A percentile compares a stretch with the other conserved stretches of the same genome.
phyloP scores from a whole-genome alignment of 768 basidiomycete species.

The Strobilomyces echinocephalus region DNA sequence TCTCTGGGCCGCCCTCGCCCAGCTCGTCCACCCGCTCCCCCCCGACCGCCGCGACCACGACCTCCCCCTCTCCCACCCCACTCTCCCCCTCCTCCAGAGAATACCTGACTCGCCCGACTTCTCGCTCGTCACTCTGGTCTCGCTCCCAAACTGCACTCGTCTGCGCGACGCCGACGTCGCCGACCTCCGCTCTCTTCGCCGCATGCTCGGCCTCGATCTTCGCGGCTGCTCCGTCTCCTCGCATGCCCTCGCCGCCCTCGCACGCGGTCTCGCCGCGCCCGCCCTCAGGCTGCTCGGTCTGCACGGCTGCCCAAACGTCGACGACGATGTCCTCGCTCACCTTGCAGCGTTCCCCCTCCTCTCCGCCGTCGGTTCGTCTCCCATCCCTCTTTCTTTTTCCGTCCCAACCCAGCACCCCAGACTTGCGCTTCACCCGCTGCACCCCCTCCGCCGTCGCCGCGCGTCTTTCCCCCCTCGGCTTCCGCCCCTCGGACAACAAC shows the following conservation, averaged over 20 bases:
- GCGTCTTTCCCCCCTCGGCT: constrained; percentile 20
- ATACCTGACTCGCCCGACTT: constrained; percentile 54
- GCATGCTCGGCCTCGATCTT: constrained; percentile 60
- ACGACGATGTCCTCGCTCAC: constrained; percentile 37
- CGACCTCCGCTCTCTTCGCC: constrained; percentile 47
- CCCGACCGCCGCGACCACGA: constrained; percentile 26
- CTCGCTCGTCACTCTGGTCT: constrained; percentile 59
- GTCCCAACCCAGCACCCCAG: constrained; percentile 25
- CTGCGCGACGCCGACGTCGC: constrained; percentile 56
- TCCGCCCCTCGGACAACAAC: constrained; percentile 25
- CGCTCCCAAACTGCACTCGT: constrained; percentile 50
- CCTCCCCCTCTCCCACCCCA: constrained; percentile 50
- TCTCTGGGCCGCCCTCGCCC: constrained; percentile 59
- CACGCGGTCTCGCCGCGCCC: constrained; percentile 37
- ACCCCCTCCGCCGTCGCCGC: constrained; percentile 16
- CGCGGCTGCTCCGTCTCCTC: constrained; percentile 49
- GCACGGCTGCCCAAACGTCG: constrained; percentile 47
- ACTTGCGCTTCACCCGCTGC: constrained; percentile 49
- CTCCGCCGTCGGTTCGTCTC: constrained; percentile 51
- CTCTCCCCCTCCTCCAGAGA: constrained; percentile 52
- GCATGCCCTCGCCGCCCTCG: constrained; percentile 49
- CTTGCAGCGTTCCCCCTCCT: constrained; percentile 54
- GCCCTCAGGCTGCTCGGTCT: constrained; percentile 60
- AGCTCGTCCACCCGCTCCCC: constrained; percentile 56
- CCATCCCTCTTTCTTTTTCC: background rate